A percentile compares a stretch with the other conserved stretches of the same genome.
Evolutionary conservation across 2,329 filamentous ascomycete species (phyloP).

Genomic region (Exophiala phaeomuriformis): DNA sequence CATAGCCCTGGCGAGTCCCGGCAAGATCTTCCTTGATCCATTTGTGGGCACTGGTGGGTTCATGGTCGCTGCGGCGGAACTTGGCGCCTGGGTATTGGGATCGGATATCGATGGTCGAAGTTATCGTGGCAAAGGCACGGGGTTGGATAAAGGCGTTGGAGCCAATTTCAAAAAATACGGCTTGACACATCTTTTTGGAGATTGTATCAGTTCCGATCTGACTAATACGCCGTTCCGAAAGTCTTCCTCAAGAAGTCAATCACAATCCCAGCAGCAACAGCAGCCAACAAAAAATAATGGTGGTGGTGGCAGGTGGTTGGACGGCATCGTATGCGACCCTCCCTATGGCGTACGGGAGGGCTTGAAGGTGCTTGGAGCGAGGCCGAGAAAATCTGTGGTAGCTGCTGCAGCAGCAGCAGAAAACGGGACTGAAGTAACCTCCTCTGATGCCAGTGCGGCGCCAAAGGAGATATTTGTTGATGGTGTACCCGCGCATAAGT

Average conservation of each 20-base stretch:
- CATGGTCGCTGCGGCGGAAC: slow-evolving; percentile 80
- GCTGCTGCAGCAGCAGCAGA: too few species aligned
- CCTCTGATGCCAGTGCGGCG: neutral
- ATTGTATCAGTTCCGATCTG: slow-evolving; percentile 76
- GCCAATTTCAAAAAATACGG: slow-evolving; percentile 83
- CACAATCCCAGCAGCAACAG: slow-evolving; percentile 2
- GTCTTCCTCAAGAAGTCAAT: slow-evolving; percentile 28
- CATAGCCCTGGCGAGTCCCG: slow-evolving; percentile 71
- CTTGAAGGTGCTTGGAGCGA: slow-evolving; percentile 73
- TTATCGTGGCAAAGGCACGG: slow-evolving; percentile 58
- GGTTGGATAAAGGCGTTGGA: slow-evolving; percentile 37
- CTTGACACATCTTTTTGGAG: slow-evolving; percentile 58
- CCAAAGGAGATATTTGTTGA: slow-evolving; percentile 47
- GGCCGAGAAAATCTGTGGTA: slow-evolving; percentile 53
- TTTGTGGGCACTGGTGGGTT: slow-evolving; percentile 96
- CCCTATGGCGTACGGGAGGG: slow-evolving; percentile 94
- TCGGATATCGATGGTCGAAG: slow-evolving; percentile 91
- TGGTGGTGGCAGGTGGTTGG: slow-evolving; percentile 51
- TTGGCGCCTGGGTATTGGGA: slow-evolving; percentile 74
- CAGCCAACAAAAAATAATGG: too few species aligned
- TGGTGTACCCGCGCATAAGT: slow-evolving; percentile 63
- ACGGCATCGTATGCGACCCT: slow-evolving; percentile 91
- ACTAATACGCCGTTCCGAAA: slow-evolving; percentile 72
- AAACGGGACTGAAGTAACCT: too few species aligned
- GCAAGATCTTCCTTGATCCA: slow-evolving; percentile 85